These are phyloP conservation scores for barrel medic (Medicago truncatula) DNA, from an alignment of 306 rosid species.

Conservation along the genomic window MtrunA17r5.0-ANR NC_053045.1:41682501-41683000, in stretches of 20 bases:
- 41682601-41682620: slow-evolving; percentile 75
- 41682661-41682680: slow-evolving; percentile 44
- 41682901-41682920: slow-evolving; percentile 64
- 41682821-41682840: slow-evolving; percentile 35
- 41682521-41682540: slow-evolving; percentile 42
- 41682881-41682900: slow-evolving; percentile 87
- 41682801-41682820: slow-evolving; percentile 42
- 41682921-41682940: slow-evolving; percentile 64
- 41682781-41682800: slow-evolving; percentile 91
- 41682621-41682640: slow-evolving; percentile 63
- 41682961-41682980: slow-evolving; percentile 65
- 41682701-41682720: slow-evolving; percentile 47
- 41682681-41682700: slow-evolving; percentile 46
- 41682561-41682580: slow-evolving; percentile 76
- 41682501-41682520: slow-evolving; percentile 23
- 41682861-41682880: slow-evolving; percentile 26
- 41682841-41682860: slow-evolving; percentile 20
- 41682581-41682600: slow-evolving; percentile 86
- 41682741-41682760: slow-evolving; percentile 75
- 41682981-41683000: slow-evolving; percentile 5
- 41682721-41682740: slow-evolving; percentile 40
- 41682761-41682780: slow-evolving; percentile 88
- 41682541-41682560: slow-evolving; percentile 87
- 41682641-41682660: slow-evolving; percentile 61
- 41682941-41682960: slow-evolving; percentile 88